These are phyloP conservation scores for Amaranthus hypochondriacus DNA, from an alignment of 148 eudicot species.

Conservation along the genomic window DNA sequence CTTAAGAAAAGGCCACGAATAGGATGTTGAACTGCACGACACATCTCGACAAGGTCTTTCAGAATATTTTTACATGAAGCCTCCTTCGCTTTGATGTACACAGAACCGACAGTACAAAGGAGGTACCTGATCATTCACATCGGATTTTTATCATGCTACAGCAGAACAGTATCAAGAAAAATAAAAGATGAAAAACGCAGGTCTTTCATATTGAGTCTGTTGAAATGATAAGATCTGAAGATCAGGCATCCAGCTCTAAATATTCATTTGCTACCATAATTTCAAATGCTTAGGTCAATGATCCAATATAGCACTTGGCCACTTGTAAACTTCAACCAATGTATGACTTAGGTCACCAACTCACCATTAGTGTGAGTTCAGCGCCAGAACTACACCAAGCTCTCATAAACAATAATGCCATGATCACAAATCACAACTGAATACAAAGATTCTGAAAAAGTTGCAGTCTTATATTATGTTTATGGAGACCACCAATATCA, in stretches of 20 bases:
- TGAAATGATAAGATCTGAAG: not conserved
- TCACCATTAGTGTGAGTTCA: not conserved
- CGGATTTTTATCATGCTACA: not conserved
- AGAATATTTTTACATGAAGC: conserved; percentile 88
- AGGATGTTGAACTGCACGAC: conserved; percentile 95
- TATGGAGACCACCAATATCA: too few species aligned
- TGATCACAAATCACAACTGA: not conserved
- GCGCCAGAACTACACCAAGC: not conserved
- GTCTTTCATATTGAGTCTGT: not conserved
- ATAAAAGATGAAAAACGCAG: not conserved
- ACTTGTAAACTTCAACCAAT: not conserved
- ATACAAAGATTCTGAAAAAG: not conserved
- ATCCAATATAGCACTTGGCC: not conserved
- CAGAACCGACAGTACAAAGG: conserved; percentile 95
- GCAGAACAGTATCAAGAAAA: not conserved
- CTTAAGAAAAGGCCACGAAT: conserved; percentile 91
- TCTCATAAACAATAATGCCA: not conserved
- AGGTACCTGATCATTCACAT: conserved; percentile 63
- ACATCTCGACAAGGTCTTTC: conserved; percentile 96
- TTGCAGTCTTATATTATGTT: not conserved
- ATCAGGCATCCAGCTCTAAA: not conserved
- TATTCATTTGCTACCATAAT: not conserved
- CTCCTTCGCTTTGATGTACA: conserved; percentile 81
- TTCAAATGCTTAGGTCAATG: not conserved
- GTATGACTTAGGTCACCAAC: not conserved